Conservation (phyloP, 257 asterid genomes). For the Fraxinus pennsylvanica region DNA sequence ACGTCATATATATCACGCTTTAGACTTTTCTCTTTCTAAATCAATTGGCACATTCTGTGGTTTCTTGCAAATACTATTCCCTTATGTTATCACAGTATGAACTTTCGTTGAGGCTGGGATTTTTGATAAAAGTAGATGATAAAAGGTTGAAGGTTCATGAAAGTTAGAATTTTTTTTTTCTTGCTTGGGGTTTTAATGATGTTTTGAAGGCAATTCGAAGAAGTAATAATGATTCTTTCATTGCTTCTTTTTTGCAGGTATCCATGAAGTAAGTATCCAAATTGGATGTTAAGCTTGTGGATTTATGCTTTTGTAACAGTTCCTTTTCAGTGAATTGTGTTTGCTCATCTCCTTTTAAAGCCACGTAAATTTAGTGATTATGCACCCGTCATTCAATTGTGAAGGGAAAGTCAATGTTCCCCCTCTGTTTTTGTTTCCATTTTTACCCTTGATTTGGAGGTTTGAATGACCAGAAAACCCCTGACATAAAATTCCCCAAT, state of each 20-base stretch:
- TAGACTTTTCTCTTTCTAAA: neutral
- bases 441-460: no score
- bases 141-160: neutral
- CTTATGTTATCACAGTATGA: neutral
- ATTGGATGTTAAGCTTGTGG: conserved; percentile 28
- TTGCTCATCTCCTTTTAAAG: neutral
- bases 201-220: neutral
- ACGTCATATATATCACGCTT: neutral
- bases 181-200: neutral
- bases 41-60: neutral
- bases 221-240: conserved; percentile 24
- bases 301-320: conserved; percentile 10
- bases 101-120: neutral
- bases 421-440: no score
- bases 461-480: no score
- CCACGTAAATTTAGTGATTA: neutral
- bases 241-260: conserved; percentile 61
- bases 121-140: neutral
- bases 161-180: neutral
- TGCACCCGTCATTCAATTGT: no score
- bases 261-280: conserved; percentile 80
- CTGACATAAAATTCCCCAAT: no score
- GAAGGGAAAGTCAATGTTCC: no score
- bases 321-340: neutral
- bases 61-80: neutral